phyloP scores from a whole-genome alignment of 352 stramenopile species.

The Pythium rishiriense region DNA sequence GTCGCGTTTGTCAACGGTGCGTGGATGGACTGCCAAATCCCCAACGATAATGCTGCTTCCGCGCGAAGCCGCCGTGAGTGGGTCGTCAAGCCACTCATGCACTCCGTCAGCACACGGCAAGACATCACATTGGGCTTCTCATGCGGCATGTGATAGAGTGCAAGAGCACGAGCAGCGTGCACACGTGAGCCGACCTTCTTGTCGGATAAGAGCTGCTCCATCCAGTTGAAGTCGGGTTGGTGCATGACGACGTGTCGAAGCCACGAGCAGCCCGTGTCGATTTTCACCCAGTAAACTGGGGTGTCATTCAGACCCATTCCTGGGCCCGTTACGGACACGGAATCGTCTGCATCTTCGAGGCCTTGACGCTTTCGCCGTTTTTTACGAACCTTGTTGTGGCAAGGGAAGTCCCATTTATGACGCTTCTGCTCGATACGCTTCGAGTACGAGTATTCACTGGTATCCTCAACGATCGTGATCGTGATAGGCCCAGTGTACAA shows the following conservation, averaged over 20 bases:
- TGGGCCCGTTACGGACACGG: conserved; percentile 68
- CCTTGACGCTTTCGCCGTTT: conserved; percentile 83
- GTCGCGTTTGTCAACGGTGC: conserved; percentile 80
- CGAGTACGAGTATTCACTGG: conserved; percentile 77
- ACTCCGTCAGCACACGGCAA: conserved; percentile 80
- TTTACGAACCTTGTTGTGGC: conserved; percentile 86
- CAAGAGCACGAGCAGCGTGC: conserved; percentile 70
- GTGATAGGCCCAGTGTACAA: conserved; percentile 78
- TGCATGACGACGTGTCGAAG: conserved; percentile 84
- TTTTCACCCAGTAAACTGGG: conserved; percentile 86
- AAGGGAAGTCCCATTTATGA: conserved; percentile 87
- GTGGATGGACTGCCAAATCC: conserved; percentile 87
- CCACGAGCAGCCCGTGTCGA: conserved; percentile 78
- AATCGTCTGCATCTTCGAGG: conserved; percentile 77
- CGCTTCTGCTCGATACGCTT: conserved; percentile 84
- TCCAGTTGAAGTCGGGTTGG: conserved; percentile 89
- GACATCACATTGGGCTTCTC: conserved; percentile 89
- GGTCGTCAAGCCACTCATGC: conserved; percentile 82
- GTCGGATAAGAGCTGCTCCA: conserved; percentile 83
- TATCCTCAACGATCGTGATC: conserved; percentile 87
- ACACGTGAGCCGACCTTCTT: conserved; percentile 84
- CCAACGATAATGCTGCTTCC: conserved; percentile 71
- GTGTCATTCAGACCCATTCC: conserved; percentile 88
- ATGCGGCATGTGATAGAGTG: conserved; percentile 76
- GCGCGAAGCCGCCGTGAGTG: conserved; percentile 75